A percentile compares a stretch with the other conserved stretches of the same genome.
Conservation (phyloP, 164 flowering plant species). For the Sextonia rubra region DNA sequence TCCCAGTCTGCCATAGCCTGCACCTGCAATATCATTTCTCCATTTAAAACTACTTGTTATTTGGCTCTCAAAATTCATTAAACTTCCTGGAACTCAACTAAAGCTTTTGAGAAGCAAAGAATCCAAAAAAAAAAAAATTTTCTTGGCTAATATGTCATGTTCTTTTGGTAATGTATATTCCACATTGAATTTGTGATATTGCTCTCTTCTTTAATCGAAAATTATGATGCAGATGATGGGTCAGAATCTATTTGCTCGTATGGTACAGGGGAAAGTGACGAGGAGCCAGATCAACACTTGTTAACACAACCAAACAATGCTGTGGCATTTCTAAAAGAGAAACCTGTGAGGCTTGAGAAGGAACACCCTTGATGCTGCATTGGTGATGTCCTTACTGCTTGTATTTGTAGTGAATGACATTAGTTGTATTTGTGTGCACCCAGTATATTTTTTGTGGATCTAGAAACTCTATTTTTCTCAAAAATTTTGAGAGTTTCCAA, state of each 20-base stretch:
- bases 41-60: no score
- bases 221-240: constrained; percentile 36
- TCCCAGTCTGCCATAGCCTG: no score
- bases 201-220: constrained; percentile 15
- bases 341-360: constrained; percentile 55
- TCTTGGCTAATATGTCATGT: not conserved
- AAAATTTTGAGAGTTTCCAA: no score
- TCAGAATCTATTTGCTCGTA: constrained; percentile 51
- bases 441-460: no score
- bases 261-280: constrained; percentile 43
- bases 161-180: not conserved
- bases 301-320: constrained; percentile 49
- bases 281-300: constrained; percentile 59
- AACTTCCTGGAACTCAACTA: no score
- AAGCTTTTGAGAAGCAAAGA: not conserved
- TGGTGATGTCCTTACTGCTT: constrained; percentile 7
- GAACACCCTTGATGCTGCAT: constrained; percentile 39
- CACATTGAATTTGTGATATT: not conserved
- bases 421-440: constrained; percentile 14
- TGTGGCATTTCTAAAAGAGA: constrained; percentile 62
- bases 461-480: no score
- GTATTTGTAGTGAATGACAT: constrained; percentile 18
- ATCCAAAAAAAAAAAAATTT: no score
- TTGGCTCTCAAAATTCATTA: no score
- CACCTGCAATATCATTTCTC: not conserved